Base-by-base conservation (phyloP, 257 asterid genomes). In the Solanum bulbocastanum region DNA sequence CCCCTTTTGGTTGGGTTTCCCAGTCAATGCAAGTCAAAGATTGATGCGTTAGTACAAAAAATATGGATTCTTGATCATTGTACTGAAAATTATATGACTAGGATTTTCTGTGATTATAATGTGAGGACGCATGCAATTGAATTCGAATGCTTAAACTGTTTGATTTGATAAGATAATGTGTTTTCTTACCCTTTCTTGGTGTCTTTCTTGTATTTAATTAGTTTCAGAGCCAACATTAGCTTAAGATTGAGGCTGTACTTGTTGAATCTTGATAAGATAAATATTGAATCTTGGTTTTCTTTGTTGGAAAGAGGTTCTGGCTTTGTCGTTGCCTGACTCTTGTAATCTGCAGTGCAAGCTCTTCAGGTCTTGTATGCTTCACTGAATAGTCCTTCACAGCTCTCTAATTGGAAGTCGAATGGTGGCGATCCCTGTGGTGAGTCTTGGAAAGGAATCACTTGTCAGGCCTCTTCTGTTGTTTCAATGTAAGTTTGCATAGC, bases 351-450 rank as follows among this genome's bases (percentile, higher is more conserved):
- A 96, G 99, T 93, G 78, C 98, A 91, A 93, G 97, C 95, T 88
- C 97, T 95, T 86, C 98, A 97, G 91, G 94, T 93, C 88, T 88
- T 97, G 92, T 96, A 95, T 88, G 74, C 92, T 88, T 93, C 99
- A 30, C 60, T 97, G 88, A 95, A 94, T 88, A 95, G 92, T 91
- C 95, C 99, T 46, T 87, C 96, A 4, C 96, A 94, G 90, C 94
- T 97, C 87, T 91, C 94, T 25, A 92, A 96, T 89, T 97, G 99
- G 99, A 94, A 93, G 88, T 86, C 98, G 8, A 94, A 89, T 83
- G 98, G 98, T 14, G 98, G 98, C 8, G 99, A 97, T 93, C 99
- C 99, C 9, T 97, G 99, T 89, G 98, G 94, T 69, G 99, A 95
- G 91, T 94, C 96, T 12, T 96, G 99, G 99, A 94, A 74, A 87